Evolutionary conservation across 176 grass and related monocot species (phyloP), one percentile per base, ranked within the genome.

Genomic region (Avena atlantica): DNA sequence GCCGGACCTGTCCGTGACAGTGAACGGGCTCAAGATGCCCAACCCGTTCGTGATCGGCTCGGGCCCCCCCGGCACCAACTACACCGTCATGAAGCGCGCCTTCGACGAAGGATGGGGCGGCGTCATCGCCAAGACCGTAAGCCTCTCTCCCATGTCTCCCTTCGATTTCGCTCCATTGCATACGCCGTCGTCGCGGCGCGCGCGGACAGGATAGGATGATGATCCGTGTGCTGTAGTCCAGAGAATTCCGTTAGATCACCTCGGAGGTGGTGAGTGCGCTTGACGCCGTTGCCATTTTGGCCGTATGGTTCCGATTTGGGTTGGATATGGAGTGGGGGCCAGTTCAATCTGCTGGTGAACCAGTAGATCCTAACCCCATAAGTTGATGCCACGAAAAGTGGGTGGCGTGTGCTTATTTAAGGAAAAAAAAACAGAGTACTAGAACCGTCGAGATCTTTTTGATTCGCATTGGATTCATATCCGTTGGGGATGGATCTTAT

Each of bases 41-140:
- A 99, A 99, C 62, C 97, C 97, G 61, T 98, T 98, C 88, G 97
- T 98, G 80, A 98, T 99, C 89, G 97, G 93, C 52, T 99, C 97
- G 65, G 97, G 94, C 2, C 97, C 97, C 13, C 97, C 97, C 5
- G 94, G 97, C 49, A 99, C 97, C 89, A 99, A 99, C 71, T 96
- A 96, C 89, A 96, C 97, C 79, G 97, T 99, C 81, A 99, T 96
- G 97, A 99, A 94, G 88, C 89, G 97, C 65, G 97, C 97, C 85
- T 99, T 99, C 87, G 92, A 99, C 70, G 94, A 99, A 82, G 97
- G 97, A 4, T 99, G 97, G 97, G 97, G 97, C 82, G 94, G 59
- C 86, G 94, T 99, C 90, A 96, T 99, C 83, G 94, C 97, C 79
- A 99, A 99, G 78, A 96, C 97, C n/a, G 97, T 99, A 88, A 83